These are phyloP conservation scores for Ocimum tenuiflorum DNA, from an alignment of 257 asterid species.

Conservation along the genomic window DNA sequence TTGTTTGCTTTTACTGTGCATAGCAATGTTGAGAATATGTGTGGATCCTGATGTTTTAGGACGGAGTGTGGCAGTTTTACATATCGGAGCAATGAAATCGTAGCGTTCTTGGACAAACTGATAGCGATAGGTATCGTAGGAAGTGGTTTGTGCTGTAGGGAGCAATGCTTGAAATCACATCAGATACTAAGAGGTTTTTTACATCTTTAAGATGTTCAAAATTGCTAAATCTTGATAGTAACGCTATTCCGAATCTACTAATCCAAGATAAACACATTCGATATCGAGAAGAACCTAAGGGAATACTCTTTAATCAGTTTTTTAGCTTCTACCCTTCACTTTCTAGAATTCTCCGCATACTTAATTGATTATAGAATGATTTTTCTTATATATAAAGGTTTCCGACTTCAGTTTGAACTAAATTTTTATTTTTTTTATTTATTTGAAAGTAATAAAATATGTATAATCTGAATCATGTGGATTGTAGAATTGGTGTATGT, in stretches of 20 bases:
- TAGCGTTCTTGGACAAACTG: not conserved
- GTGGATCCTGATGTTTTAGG: constrained; percentile 7
- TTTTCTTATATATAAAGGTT: not conserved
- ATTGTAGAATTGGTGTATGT: constrained; percentile 10
- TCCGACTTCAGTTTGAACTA: not conserved
- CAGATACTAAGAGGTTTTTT: not conserved
- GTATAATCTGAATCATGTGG: too few relatives aligned
- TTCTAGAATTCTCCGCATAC: not conserved
- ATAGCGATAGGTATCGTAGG: not conserved
- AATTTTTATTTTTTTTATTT: not conserved
- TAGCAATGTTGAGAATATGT: not conserved
- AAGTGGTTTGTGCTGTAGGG: not conserved
- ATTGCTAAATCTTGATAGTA: not conserved
- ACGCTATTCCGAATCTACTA: not conserved
- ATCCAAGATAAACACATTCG: not conserved
- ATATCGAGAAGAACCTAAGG: not conserved
- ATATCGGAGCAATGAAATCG: not conserved
- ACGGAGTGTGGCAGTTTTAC: not conserved
- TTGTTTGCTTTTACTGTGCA: constrained; percentile 10
- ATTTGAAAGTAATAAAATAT: not conserved
- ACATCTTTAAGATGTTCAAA: not conserved
- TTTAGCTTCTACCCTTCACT: not conserved
- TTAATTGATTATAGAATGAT: not conserved
- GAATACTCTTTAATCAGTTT: not conserved
- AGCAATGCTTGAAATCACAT: not conserved